A percentile compares a stretch with the other conserved stretches of the same genome.
Evolutionary conservation across 78 protist genomes (phyloP).

Genomic region (Trichosphaerium sp.): DNA sequence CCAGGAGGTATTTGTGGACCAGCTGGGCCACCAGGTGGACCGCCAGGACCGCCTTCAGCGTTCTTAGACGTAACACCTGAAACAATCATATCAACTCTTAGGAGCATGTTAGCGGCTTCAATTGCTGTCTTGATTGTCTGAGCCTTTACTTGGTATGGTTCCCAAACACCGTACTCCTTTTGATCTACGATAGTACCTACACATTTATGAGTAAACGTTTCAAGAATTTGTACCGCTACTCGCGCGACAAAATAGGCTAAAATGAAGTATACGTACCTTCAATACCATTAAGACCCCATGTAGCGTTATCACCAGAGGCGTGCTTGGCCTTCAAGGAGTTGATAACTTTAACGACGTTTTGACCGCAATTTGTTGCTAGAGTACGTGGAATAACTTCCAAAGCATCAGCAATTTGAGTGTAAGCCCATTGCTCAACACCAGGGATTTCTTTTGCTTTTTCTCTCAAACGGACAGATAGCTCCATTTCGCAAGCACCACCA

Average conservation of each 20-base stretch:
- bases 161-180: conserved; percentile 85
- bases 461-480: conserved; percentile 60
- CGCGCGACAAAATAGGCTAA: conserved; percentile 2
- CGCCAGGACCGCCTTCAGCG: conserved; percentile 8
- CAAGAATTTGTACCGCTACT: not conserved
- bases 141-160: conserved; percentile 84
- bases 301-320: conserved; percentile 48
- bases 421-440: conserved; percentile 86
- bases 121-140: conserved; percentile 96
- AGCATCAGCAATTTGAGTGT: conserved; percentile 81
- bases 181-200: conserved; percentile 71
- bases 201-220: not conserved
- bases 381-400: conserved; percentile 94
- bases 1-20: too few relatives aligned
- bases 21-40: too few relatives aligned
- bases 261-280: conserved; percentile 25
- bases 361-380: conserved; percentile 97
- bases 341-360: conserved; percentile 75
- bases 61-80: conserved; percentile 59
- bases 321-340: conserved; percentile 81
- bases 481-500: conserved; percentile 98
- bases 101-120: conserved; percentile 89
- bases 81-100: conserved; percentile 96
- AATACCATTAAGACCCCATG: conserved; percentile 94
- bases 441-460: conserved; percentile 67